Percentiles rank a stretch among this genome's conserved stretches.
Conservation (phyloP, 2,329 filamentous ascomycete species). For the Aspergillus glaucus region DNA sequence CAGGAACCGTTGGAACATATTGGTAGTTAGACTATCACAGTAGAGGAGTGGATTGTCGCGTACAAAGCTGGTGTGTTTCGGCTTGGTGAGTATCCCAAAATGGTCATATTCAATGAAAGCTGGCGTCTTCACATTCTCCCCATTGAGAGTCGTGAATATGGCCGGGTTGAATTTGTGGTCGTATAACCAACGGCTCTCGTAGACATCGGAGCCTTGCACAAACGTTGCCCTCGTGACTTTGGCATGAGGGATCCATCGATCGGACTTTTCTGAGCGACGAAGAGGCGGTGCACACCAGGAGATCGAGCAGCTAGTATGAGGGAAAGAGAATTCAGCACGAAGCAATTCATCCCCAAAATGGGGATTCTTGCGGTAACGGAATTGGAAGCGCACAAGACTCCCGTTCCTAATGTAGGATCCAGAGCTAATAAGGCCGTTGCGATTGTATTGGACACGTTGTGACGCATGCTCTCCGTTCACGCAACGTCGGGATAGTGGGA, state of each 20-base stretch:
- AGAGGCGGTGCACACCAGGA: conserved; percentile 50
- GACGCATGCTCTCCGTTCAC: conserved; percentile 40
- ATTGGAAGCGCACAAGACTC: conserved; percentile 49
- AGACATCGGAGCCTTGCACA: conserved; percentile 48
- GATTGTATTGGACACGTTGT: conserved; percentile 47
- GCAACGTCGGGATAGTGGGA: conserved; percentile 44
- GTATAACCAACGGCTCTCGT: conserved; percentile 46
- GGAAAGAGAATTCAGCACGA: conserved; percentile 49
- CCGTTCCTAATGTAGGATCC: conserved; percentile 50
- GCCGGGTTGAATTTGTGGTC: conserved; percentile 46
- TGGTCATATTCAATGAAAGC: conserved; percentile 49
- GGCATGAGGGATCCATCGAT: conserved; percentile 51
- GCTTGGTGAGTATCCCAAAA: conserved; percentile 39
- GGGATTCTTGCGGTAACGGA: conserved; percentile 50
- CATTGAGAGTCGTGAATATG: conserved; percentile 46
- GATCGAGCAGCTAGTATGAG: conserved; percentile 49
- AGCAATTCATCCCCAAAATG: conserved; percentile 51
- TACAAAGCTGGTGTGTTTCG: conserved; percentile 37
- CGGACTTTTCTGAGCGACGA: conserved; percentile 45
- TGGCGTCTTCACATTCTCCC: conserved; percentile 46
- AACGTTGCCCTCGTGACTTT: conserved; percentile 51
- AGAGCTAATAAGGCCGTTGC: conserved; percentile 47
- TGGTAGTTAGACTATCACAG: conserved; percentile 36
- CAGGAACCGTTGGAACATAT: conserved; percentile 25
- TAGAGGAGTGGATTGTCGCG: conserved; percentile 49